These are phyloP conservation scores for Scutellaria baicalensis DNA, from an alignment of 257 asterid species.

Conservation along the genomic window DNA sequence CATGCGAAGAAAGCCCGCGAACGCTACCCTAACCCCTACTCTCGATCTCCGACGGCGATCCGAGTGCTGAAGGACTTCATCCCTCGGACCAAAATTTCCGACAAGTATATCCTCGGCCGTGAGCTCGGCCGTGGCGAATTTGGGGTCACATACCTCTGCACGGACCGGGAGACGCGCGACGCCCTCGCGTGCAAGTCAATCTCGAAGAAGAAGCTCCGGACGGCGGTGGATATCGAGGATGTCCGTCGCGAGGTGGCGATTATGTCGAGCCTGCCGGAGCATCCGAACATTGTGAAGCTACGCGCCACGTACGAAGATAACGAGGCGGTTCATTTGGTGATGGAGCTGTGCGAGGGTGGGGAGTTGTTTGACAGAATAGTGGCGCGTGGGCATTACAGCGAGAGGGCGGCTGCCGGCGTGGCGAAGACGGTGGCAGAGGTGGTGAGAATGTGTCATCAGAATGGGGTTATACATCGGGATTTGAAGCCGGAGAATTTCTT, in stretches of 20 bases:
- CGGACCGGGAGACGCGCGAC: slow-evolving; percentile 76
- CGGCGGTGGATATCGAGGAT: slow-evolving; percentile 84
- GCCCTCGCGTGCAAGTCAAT: slow-evolving; percentile 91
- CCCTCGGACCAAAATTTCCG: slow-evolving; percentile 52
- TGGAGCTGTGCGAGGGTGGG: slow-evolving; percentile 97
- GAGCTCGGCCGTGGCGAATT: slow-evolving; percentile 96
- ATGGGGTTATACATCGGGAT: slow-evolving; percentile 95
- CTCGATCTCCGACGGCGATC: slow-evolving; percentile 48
- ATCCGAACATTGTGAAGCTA: slow-evolving; percentile 67
- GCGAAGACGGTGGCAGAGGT: slow-evolving; percentile 81
- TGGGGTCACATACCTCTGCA: slow-evolving; percentile 86
- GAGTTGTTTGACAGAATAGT: slow-evolving; percentile 86
- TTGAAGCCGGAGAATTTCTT: slow-evolving; percentile 95
- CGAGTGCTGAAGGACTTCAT: slow-evolving; percentile 69
- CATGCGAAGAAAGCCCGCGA: slow-evolving; percentile 26
- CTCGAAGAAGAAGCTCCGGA: slow-evolving; percentile 81
- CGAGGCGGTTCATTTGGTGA: slow-evolving; percentile 87
- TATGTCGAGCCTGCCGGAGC: slow-evolving; percentile 87
- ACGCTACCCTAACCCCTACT: slow-evolving; percentile 59
- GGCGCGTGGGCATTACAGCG: slow-evolving; percentile 95
- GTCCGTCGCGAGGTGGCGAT: slow-evolving; percentile 92
- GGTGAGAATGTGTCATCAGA: slow-evolving; percentile 82
- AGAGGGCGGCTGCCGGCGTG: slow-evolving; percentile 77
- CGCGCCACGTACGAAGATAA: slow-evolving; percentile 88
- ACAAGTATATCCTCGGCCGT: slow-evolving; percentile 77